Evolutionary conservation across 1,139 yeast genomes (phyloP), one percentile per base, ranked within the genome.

Genomic region (Hemisphaericaspora xylofermentans): DNA sequence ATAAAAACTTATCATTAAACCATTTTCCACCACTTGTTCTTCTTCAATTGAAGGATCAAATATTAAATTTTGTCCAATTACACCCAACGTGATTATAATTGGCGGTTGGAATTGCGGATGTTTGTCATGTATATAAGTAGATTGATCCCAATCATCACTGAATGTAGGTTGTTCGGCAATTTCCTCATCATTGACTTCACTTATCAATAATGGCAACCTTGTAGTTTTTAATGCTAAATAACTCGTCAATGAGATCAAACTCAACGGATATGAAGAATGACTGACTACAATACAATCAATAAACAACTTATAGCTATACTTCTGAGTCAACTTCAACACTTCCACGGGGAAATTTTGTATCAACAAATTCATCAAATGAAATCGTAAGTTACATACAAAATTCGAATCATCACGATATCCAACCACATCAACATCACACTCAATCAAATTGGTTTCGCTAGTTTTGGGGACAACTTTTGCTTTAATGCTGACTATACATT

Each of bases 101-200:
- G 97, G 96, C 1, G 95, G 94, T 38, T 73, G 72, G 63, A 78
- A 78, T 0, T 43, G 42, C 2, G 43, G 46, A 5, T 56, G 55
- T 32, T 57, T 54, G 4, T 62, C 64, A 2, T 76, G 68, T 28
- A 85, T 62, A 35, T 59, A 72, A 42, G 53, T 70, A 26, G 84
- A 78, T 48, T 68, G 71, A 54, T 73, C 84, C 93, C 86, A 91
- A 57, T 82, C 95, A 54, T 89, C 97, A 34, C 91, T 83, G 56
- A 91, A 91, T 0, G 89, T 87, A 1, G 98, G 98, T 48, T 87
- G 82, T 60, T 89, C 96, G 56, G 87, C 96, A 14, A 86, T 64
- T 40, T 76, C 79, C 34, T 65, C 69, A 50, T 75, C 80, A 46
- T 78, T 70, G 59, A 61, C 78, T 19, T 74, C 80, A 15, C 95